Base-by-base conservation (phyloP, 805 yeast species). In the Ogataea ramenticola region DNA sequence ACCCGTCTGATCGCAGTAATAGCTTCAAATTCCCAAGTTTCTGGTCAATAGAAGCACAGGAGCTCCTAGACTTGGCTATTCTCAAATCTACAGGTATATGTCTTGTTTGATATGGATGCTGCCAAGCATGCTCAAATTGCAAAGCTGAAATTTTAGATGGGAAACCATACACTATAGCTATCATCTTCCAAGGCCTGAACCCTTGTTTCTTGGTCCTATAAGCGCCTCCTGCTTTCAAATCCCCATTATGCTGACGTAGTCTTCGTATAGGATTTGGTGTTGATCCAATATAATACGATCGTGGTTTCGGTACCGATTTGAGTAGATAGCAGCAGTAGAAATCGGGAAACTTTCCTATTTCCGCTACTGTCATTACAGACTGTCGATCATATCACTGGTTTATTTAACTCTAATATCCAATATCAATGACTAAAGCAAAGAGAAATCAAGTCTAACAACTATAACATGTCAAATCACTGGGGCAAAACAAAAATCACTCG, bases 111-210 rank as follows among this genome's bases (percentile, higher is more conserved):
- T 80, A 69, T 1, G 81, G 67, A 58, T 86, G 93, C 52, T 86
- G 95, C 77, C 86, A 82, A 1, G 95, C 90, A 61, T 84, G 89
- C 54, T 87, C 96, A 60, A 86, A 86, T 59, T 80, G 90, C 42
- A 87, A 61, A 0, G 95, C 95, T 3, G 81, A 62, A 3, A 80
- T 68, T 47, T 76, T 78, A 7, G 79, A 76, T 0, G 87, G 87
- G 55, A 87, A 86, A 2, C 90, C 89, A 53, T 82, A 68, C 0
- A 87, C 83, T 2, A 80, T 52, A 43, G 76, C 47, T 0, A 72
- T 58, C 81, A 82, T 78, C 45, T 71, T 75, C 96, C 96, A 86
- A 0, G 95, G 96, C 43, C 91, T 61, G 30, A 67, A 70, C 0
- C 79, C 80, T 15, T 60, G 58, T 40, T 67, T 62, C 50, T 71